Conservation (phyloP, 1,284 basidiomycete genomes). For the Pisolithus thermaeus region DNA sequence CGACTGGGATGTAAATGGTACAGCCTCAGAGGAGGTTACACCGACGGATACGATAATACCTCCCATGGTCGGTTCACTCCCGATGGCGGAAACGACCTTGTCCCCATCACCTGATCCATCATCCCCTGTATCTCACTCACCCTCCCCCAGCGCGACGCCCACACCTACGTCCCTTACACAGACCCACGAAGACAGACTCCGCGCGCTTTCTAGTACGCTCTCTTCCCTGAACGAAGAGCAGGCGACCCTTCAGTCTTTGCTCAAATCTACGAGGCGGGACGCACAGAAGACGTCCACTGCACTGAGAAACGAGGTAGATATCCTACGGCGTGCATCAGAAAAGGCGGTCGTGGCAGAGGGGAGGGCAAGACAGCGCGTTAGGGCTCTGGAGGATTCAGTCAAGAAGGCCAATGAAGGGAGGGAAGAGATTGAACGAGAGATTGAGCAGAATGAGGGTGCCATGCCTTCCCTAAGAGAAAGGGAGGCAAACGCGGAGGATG, state of each 20-base stretch:
- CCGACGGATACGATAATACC: background rate
- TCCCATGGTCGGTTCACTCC: conserved; percentile 1
- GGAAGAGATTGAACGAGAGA: conserved; percentile 48
- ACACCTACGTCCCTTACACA: conserved; percentile 26
- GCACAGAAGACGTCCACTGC: conserved; percentile 69
- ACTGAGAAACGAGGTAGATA: conserved; percentile 69
- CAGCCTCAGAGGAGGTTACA: background rate
- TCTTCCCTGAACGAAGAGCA: conserved; percentile 52
- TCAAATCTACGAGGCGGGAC: conserved; percentile 67
- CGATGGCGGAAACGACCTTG: background rate
- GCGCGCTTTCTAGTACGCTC: conserved; percentile 56
- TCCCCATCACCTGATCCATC: conserved; percentile 14
- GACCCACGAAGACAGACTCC: conserved; percentile 54
- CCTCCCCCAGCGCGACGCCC: conserved; percentile 11
- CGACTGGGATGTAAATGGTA: background rate
- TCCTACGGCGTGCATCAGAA: conserved; percentile 66
- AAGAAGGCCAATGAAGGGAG: conserved; percentile 60
- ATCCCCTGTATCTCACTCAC: conserved; percentile 13
- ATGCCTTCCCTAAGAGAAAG: conserved; percentile 47
- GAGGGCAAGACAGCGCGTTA: conserved; percentile 65
- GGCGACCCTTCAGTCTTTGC: conserved; percentile 48
- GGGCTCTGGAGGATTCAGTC: conserved; percentile 71
- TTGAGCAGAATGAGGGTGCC: conserved; percentile 45
- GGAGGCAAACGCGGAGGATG: conserved; percentile 41
- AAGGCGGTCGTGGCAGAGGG: conserved; percentile 60